phyloP scores from a whole-genome alignment of 1,284 basidiomycete species.

The Puccinia sorghi region DNA sequence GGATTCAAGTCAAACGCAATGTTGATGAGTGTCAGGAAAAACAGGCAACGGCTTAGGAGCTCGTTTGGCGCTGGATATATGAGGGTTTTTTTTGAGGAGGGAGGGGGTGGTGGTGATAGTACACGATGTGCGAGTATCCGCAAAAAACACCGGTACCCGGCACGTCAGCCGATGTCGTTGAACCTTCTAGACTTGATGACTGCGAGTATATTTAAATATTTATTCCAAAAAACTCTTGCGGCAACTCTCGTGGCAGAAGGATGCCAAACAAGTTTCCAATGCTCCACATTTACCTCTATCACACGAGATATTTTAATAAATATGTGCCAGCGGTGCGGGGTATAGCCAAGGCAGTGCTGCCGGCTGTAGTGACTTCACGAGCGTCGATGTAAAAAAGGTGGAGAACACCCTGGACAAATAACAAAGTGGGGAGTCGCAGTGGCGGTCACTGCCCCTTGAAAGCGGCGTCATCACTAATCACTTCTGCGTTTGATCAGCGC shows the following conservation, averaged over 20 bases:
- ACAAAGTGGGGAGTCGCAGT: not conserved
- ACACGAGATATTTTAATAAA: not conserved
- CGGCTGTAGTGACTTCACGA: slow-evolving; percentile 54
- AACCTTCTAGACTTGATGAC: not conserved
- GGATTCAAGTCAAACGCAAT: not conserved
- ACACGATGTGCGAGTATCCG: not conserved
- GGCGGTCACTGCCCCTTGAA: slow-evolving; percentile 1
- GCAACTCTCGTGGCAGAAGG: not conserved
- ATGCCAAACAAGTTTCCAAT: slow-evolving; percentile 15
- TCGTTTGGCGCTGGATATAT: not conserved
- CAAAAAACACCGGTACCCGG: not conserved
- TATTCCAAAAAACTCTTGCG: not conserved
- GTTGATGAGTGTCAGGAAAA: not conserved
- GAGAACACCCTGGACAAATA: slow-evolving; percentile 7
- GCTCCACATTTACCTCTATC: not conserved
- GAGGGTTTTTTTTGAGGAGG: not conserved
- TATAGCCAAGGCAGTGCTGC: slow-evolving; percentile 54
- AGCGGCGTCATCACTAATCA: no score
- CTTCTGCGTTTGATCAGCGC: no score
- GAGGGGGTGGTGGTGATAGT: not conserved
- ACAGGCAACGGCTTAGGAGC: not conserved
- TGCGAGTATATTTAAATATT: not conserved
- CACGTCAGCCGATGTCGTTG: slow-evolving; percentile 20
- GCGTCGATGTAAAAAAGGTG: slow-evolving; percentile 46
- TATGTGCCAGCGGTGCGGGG: not conserved